A percentile compares a stretch with the other conserved stretches of the same genome.
These are phyloP conservation scores for Geum urbanum DNA, from an alignment of 306 rosid genomes.

Conservation along the genomic window DNA sequence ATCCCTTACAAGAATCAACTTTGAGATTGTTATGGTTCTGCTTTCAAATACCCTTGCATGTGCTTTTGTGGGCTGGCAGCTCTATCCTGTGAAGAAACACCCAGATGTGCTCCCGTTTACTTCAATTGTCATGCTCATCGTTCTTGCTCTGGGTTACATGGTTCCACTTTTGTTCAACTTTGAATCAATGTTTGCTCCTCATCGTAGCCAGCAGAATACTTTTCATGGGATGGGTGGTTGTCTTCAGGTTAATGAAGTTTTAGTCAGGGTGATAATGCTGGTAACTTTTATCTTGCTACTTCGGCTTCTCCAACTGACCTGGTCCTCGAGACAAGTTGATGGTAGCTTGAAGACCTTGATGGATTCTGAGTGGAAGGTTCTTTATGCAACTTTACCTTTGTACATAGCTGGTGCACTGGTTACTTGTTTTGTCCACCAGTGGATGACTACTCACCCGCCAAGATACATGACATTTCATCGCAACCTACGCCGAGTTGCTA, in stretches of 20 bases:
- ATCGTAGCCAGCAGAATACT: conserved; percentile 38
- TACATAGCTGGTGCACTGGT: conserved; percentile 55
- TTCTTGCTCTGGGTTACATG: conserved; percentile 71
- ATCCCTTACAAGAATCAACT: conserved; percentile 78
- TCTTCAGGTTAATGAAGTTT: conserved; percentile 81
- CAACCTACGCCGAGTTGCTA: conserved; percentile 20
- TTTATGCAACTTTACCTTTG: conserved; percentile 53
- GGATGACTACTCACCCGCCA: conserved; percentile 38
- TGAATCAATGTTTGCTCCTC: conserved; percentile 57
- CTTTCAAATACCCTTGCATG: conserved; percentile 76
- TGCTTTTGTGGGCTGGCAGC: conserved; percentile 73
- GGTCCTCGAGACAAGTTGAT: conserved; percentile 62
- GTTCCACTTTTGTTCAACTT: conserved; percentile 77
- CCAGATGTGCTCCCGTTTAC: conserved; percentile 59
- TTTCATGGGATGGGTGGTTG: conserved; percentile 72
- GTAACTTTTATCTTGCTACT: conserved; percentile 71
- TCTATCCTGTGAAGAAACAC: conserved; percentile 58
- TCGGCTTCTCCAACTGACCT: conserved; percentile 69
- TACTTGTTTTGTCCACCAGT: conserved; percentile 46
- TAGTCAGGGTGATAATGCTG: conserved; percentile 76
- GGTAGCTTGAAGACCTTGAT: conserved; percentile 42
- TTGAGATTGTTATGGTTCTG: conserved; percentile 69
- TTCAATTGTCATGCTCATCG: conserved; percentile 62
- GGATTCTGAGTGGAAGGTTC: conserved; percentile 61
- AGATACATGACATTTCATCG: conserved; percentile 29